Percentiles rank a stretch among this genome's conserved stretches.
These are phyloP conservation scores for Saturnispora zaruensis DNA, from an alignment of 805 yeast genomes.

Conservation along the genomic window DNA sequence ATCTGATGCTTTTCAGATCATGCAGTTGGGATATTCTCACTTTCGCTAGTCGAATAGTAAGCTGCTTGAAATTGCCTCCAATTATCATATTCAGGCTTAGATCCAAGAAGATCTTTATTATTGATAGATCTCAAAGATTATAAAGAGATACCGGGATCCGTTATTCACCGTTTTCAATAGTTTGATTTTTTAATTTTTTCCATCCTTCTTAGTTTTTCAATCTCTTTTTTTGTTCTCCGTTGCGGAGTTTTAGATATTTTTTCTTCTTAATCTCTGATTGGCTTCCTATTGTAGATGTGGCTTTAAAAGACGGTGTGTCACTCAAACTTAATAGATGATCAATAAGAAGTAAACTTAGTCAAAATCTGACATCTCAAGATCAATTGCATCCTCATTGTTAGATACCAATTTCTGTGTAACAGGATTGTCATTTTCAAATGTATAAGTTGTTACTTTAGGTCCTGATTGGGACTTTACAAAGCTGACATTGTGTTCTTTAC, in stretches of 20 bases:
- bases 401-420: slow-evolving; percentile 6
- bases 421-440: slow-evolving; percentile 11
- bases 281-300: not conserved
- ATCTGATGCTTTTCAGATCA: not conserved
- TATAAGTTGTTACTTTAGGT: slow-evolving; percentile 27
- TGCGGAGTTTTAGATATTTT: not conserved
- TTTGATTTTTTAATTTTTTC: not conserved
- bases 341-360: not conserved
- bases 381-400: slow-evolving; percentile 53
- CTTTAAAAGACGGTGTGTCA: not conserved
- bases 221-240: not conserved
- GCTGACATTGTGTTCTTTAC: slow-evolving; percentile 33
- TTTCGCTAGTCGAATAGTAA: not conserved
- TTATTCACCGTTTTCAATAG: not conserved
- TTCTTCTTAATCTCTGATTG: not conserved
- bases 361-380: slow-evolving; percentile 35
- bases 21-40: not conserved
- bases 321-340: too few relatives aligned
- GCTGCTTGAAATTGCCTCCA: not conserved
- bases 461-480: slow-evolving; percentile 37
- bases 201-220: not conserved
- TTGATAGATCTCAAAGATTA: not conserved
- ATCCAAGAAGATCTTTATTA: too few relatives aligned
- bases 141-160: not conserved
- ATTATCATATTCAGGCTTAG: not conserved